Evolutionary conservation across 345 rosid genomes (phyloP), one percentile per base, ranked within the genome.

Genomic region (rapeseed (Brassica napus)): DNA sequence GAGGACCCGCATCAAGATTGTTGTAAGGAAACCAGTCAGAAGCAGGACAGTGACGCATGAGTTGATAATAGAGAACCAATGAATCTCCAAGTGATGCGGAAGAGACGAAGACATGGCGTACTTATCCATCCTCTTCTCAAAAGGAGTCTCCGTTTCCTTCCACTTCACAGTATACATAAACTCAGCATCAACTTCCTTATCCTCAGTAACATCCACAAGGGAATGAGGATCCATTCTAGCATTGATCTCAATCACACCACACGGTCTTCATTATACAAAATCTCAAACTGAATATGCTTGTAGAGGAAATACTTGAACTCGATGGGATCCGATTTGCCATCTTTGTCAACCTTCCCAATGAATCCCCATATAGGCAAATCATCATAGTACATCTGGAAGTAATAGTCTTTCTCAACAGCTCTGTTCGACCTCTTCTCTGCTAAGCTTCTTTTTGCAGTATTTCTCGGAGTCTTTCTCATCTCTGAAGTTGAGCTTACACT

Each of bases 371-470:
- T 78, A 31, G 91, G 91, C 77, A 88, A 67, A 69, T 88, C 89
- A 68, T 84, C 89, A 72, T 86, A 88, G 37, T 88, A 88, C 91
- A 88, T 88, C 77, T 86, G 91, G 72, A 88, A 88, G 85, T 85
- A 88, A 34, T 82, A 88, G 65, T 88, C 89, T 80, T 83, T 86
- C 9, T 61, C 58, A 32, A 86, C 78, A 15, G 81, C 88, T 67
- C 79, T 77, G 60, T 18, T 79, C 79, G 65, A 83, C 86, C 1
- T 88, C 85, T 47, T 86, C 82, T 77, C 82, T 83, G 12, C 72
- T 68, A 67, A 88, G 79, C 81, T 62, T 86, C 74, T 80, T 84
- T 47, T 67, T 72, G 76, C 91, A 88, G 31, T 28, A 28, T 28
- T 4, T 28, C 31, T 28, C 31, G 31, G 31, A 28, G 31, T 28